Evolutionary conservation across 345 rosid genomes (phyloP).

Genomic region (Brassica cretica): DNA sequence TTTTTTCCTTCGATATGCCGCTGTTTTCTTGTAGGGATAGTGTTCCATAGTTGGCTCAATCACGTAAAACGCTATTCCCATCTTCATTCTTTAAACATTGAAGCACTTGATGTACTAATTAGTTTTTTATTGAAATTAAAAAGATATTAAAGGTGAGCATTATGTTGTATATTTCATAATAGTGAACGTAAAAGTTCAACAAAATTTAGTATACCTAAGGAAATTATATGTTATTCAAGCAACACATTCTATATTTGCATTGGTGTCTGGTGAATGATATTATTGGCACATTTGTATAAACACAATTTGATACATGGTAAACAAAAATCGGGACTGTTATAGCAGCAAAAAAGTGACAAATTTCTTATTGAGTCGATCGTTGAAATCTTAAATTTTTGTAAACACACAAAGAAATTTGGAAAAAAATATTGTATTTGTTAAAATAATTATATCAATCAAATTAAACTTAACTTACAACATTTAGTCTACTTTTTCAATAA

Average conservation of each 20-base stretch:
- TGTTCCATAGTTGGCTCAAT: too few relatives aligned
- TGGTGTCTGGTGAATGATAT: not conserved
- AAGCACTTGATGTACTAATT: not conserved
- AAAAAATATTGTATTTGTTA: not conserved
- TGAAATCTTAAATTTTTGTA: not conserved
- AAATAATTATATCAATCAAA: too few relatives aligned
- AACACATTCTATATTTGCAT: not conserved
- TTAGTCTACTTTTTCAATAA: not conserved
- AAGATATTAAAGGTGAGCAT: too few relatives aligned
- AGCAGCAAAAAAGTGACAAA: not conserved
- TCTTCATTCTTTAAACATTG: not conserved
- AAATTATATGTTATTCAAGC: not conserved
- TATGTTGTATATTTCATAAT: too few relatives aligned
- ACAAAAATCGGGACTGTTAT: not conserved
- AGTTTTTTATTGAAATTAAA: too few relatives aligned
- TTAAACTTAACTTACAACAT: too few relatives aligned
- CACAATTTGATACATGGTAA: not conserved
- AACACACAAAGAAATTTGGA: not conserved
- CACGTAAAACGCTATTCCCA: too few relatives aligned
- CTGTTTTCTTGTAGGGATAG: too few relatives aligned
- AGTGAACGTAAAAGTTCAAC: too few relatives aligned
- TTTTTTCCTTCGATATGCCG: too few relatives aligned
- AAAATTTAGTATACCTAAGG: too few relatives aligned
- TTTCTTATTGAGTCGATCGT: not conserved
- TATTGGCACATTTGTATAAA: slow-evolving; percentile 5